Conservation (phyloP, 352 stramenopile species). For the Globisporangium cystogenes region DNA sequence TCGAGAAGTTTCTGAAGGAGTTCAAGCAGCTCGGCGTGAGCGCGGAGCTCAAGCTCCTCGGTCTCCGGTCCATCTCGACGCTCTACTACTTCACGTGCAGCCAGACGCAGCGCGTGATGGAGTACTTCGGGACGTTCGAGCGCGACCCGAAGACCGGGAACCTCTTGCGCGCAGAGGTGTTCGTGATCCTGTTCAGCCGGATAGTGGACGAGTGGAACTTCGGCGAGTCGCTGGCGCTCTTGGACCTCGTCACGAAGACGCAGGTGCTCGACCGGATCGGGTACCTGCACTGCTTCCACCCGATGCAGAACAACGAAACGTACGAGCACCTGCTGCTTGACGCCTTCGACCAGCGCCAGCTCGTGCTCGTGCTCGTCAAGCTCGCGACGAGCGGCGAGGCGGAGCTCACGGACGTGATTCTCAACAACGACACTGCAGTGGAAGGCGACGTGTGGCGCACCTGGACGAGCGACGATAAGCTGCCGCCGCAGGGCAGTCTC, state of each 20-base stretch:
- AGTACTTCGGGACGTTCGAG: slow-evolving; percentile 75
- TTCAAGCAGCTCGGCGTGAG: slow-evolving; percentile 66
- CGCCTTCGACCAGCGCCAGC: slow-evolving; percentile 49
- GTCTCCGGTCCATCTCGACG: slow-evolving; percentile 61
- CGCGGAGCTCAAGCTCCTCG: slow-evolving; percentile 62
- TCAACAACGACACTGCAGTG: slow-evolving; percentile 35
- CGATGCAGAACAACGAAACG: slow-evolving; percentile 43
- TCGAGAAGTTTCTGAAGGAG: slow-evolving; percentile 73
- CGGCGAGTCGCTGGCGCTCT: slow-evolving; percentile 50
- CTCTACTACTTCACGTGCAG: slow-evolving; percentile 68
- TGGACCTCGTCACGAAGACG: slow-evolving; percentile 59
- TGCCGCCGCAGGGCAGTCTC: slow-evolving; percentile 33
- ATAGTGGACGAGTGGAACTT: slow-evolving; percentile 73
- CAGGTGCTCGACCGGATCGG: slow-evolving; percentile 62
- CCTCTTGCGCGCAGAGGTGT: slow-evolving; percentile 60
- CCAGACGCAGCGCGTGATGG: slow-evolving; percentile 68
- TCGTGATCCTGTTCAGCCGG: slow-evolving; percentile 60
- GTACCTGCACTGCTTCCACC: slow-evolving; percentile 57
- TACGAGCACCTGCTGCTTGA: slow-evolving; percentile 44
- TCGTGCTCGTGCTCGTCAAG: slow-evolving; percentile 49
- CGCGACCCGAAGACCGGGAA: slow-evolving; percentile 40
- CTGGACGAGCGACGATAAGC: slow-evolving; percentile 51
- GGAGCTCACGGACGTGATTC: slow-evolving; percentile 37
- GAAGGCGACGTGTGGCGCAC: slow-evolving; percentile 46
- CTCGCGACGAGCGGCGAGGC: slow-evolving; percentile 35